Percentiles rank a stretch among this genome's conserved stretches.
These are phyloP conservation scores for Cucurbita maxima DNA, from an alignment of 306 rosid species.

Conservation along the genomic window DNA sequence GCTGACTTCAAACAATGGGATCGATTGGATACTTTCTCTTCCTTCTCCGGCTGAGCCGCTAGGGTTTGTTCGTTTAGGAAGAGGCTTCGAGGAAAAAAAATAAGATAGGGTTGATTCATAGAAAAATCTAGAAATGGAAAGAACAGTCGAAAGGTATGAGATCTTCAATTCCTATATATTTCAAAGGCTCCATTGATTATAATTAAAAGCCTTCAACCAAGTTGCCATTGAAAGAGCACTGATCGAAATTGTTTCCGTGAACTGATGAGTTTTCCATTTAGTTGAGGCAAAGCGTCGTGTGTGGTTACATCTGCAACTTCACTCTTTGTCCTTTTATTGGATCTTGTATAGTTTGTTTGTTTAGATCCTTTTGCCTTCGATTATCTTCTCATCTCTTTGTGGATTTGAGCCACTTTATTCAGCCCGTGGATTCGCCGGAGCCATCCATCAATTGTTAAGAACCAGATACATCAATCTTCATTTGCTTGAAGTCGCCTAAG, in stretches of 20 bases:
- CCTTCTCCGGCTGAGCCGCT: background rate
- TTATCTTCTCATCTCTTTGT: too few relatives aligned
- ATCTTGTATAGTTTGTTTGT: slow-evolving; percentile 81
- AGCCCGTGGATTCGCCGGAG: background rate
- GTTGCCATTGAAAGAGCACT: too few relatives aligned
- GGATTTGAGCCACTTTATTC: background rate
- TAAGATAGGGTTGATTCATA: too few relatives aligned
- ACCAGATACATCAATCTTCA: slow-evolving; percentile 57
- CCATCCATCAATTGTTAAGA: slow-evolving; percentile 22
- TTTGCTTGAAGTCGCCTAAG: slow-evolving; percentile 83
- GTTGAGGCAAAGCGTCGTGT: slow-evolving; percentile 90
- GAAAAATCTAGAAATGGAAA: too few relatives aligned
- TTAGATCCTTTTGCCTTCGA: slow-evolving; percentile 68
- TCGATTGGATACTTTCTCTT: too few relatives aligned
- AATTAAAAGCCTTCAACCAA: too few relatives aligned
- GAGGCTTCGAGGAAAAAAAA: too few relatives aligned
- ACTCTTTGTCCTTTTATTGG: slow-evolving; percentile 83
- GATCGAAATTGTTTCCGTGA: slow-evolving; percentile 21
- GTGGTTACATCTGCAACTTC: slow-evolving; percentile 89
- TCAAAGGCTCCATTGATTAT: too few relatives aligned
- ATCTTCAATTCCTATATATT: too few relatives aligned
- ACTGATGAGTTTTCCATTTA: slow-evolving; percentile 73
- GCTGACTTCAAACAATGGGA: too few relatives aligned
- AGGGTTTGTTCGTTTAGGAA: background rate
- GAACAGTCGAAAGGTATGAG: too few relatives aligned